A percentile compares a stretch with the other conserved stretches of the same genome.
These are phyloP conservation scores for Solanum hybrid DNA, from an alignment of 305 asterid species.

Conservation along the genomic window DNA sequence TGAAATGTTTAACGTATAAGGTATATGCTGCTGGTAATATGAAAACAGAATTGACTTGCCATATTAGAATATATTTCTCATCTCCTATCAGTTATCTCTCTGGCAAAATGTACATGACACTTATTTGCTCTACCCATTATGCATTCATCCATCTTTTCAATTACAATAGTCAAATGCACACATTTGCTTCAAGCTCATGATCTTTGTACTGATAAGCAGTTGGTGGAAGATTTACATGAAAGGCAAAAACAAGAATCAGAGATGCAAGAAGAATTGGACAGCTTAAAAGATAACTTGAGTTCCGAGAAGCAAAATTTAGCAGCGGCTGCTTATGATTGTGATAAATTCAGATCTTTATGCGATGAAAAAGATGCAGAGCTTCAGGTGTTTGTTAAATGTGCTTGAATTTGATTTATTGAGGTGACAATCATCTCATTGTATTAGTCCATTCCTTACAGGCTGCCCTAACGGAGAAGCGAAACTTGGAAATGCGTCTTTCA, in stretches of 20 bases:
- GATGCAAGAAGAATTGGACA: constrained; percentile 57
- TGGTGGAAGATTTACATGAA: constrained; percentile 66
- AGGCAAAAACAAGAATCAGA: constrained; percentile 53
- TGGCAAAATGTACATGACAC: not conserved
- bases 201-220: constrained; percentile 32
- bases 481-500: constrained; percentile 47
- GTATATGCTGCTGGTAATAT: not conserved
- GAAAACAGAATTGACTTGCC: not conserved
- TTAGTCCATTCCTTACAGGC: constrained; percentile 29
- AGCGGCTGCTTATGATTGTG: constrained; percentile 55
- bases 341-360: constrained; percentile 47
- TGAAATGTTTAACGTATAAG: not conserved
- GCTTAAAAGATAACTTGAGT: constrained; percentile 41
- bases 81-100: not conserved
- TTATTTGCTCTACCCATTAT: not conserved
- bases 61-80: not conserved
- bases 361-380: constrained; percentile 70
- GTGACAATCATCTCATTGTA: constrained; percentile 12
- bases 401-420: not conserved
- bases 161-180: not conserved
- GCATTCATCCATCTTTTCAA: not conserved
- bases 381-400: constrained; percentile 39
- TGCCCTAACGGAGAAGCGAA: constrained; percentile 60
- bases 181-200: not conserved
- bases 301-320: constrained; percentile 59